Percentiles rank a stretch among this genome's conserved stretches.
These are phyloP conservation scores for Ophiostoma montium DNA, from an alignment of 2,329 filamentous ascomycete genomes.

Conservation along the genomic window DNA sequence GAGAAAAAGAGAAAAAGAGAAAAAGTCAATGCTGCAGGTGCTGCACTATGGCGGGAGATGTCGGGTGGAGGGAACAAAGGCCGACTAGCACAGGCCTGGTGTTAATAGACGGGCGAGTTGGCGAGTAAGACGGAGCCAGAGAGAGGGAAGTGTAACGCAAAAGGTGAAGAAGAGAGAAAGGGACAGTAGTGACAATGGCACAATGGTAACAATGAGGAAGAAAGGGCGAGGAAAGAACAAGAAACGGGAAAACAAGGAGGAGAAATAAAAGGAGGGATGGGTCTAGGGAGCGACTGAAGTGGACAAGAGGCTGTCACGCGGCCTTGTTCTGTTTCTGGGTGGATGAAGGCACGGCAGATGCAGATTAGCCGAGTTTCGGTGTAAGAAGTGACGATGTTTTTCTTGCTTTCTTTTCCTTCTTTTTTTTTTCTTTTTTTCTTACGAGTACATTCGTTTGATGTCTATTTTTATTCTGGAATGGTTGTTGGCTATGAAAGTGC, in stretches of 20 bases:
- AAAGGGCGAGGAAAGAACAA: not conserved
- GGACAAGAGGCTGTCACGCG: not conserved
- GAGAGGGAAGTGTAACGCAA: not conserved
- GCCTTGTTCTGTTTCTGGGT: not conserved
- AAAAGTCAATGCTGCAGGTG: not conserved
- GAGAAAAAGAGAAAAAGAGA: not conserved
- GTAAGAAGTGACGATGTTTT: too few relatives aligned
- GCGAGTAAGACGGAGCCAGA: not conserved
- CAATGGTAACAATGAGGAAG: not conserved
- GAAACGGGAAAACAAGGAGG: not conserved
- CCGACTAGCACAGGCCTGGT: too few relatives aligned
- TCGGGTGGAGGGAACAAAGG: conserved; percentile 1
- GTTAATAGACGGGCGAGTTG: too few relatives aligned
- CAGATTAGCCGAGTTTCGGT: too few relatives aligned
- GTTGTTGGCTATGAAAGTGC: too few relatives aligned
- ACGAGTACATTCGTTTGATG: too few relatives aligned
- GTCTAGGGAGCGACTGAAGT: not conserved
- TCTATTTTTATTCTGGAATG: too few relatives aligned
- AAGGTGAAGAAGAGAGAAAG: not conserved
- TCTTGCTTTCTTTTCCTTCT: too few relatives aligned
- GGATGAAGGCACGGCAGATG: not conserved
- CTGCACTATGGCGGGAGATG: not conserved
- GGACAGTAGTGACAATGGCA: not conserved
- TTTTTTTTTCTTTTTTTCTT: too few relatives aligned
- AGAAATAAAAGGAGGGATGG: not conserved